Evolutionary conservation across 768 basidiomycete species (phyloP), one percentile per base, ranked within the genome.

Genomic region (Agrocybe pediades): DNA sequence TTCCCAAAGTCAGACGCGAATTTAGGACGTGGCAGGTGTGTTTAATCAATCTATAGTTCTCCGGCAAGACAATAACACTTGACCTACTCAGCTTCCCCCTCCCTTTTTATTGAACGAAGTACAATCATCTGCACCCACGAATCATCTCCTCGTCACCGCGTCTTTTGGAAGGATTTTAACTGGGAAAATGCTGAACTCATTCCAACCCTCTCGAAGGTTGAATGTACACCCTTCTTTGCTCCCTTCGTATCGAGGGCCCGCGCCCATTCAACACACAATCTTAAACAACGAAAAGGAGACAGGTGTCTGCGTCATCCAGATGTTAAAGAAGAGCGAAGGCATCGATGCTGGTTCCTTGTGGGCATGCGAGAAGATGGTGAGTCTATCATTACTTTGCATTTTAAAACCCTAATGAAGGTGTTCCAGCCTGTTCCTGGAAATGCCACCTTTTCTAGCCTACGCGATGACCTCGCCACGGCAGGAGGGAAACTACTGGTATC

Each of bases 141-240:
- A 76, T 11, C 82, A 89, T 55, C 64, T 95, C 25, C 76, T 97
- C 8, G 63, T 98, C 6, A 94, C 94, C 0, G 92, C 95, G 6
- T 96, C 95, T 0, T 96, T 96, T 58, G 95, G 95, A 0, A 87
- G 89, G 42, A 93, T 95, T 59, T 79, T 98, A 11, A 81, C 91
- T 0, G 65, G 74, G 4, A 62, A 74, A 2, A 73, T 90, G 48
- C 81, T 97, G 15, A 64, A 74, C 13, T 73, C 78, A 36, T 96
- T 96, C 62, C 77, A 71, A 0, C 73, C 74, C 0, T 62, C 68
- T 0, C 80, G 83, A 42, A 74, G 88, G 20, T 74, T 98, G 30
- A 97, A 98, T 63, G 84, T 98, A 6, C 95, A 98, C 62, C 93
- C 94, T 0, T 95, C 94, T 29, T 72, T 93, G 0, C 78, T 98